Evolutionary conservation across 805 yeast genomes (phyloP), one percentile per base, ranked within the genome.

Genomic region (Barnettozyma sp.): DNA sequence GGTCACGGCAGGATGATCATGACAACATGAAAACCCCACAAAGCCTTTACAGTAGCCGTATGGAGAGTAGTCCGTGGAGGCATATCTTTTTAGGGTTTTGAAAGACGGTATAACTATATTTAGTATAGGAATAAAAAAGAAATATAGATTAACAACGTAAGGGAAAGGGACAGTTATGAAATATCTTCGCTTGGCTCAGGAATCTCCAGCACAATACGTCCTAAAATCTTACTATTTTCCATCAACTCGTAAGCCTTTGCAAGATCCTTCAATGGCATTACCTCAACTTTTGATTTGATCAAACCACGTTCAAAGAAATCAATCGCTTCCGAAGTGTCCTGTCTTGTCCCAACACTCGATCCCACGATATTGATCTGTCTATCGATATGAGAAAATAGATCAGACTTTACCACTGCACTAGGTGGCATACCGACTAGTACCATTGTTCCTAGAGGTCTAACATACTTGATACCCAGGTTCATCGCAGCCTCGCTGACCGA

Each of bases 191-290:
- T 20, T 59, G 75, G 74, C 39, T 73, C 57, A 22, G 83, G 17
- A 9, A 13, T 79, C 63, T 86, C 95, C 42, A 85, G 77, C 37
- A 85, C 95, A 51, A 78, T 77, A 63, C 95, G 75, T 45, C 95
- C 95, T 45, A 58, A 42, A 42, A 74, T 65, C 55, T 68, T 65
- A 38, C 73, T 73, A 43, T 65, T 54, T 51, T 69, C 73, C 80
- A 74, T 73, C 58, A 70, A 55, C 31, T 67, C 66, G 58, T 68
- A 74, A 36, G 72, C 71, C 20, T 52, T 47, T 30, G 71, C 66
- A 46, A 74, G 59, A 45, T 73, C 74, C 29, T 71, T 66, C 45
- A 74, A 59, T 4, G 77, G 76, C 33, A 72, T 70, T 36, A 74
- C 47, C 59, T 73, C 67, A 49, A 74, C 69, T 35, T 77, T 81